phyloP scores from a whole-genome alignment of 768 basidiomycete species.

The Russula dissimulans region DNA sequence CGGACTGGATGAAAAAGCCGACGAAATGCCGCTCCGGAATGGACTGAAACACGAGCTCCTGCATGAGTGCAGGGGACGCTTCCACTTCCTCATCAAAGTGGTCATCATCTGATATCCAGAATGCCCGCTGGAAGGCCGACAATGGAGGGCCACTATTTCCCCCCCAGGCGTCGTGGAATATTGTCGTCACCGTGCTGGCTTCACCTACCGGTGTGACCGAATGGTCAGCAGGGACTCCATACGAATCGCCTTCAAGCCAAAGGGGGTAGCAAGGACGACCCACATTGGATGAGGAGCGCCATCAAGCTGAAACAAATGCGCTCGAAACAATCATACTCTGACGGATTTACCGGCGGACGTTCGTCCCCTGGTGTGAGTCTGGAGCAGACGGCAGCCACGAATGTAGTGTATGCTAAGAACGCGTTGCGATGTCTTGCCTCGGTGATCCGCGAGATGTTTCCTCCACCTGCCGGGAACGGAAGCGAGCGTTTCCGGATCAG shows the following conservation, averaged over 20 bases:
- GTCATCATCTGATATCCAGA: background rate
- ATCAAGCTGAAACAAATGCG: conserved; percentile 1
- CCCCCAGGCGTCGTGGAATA: background rate
- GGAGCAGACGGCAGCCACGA: background rate
- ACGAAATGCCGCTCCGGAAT: background rate
- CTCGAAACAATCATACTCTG: background rate
- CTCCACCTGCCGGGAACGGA: background rate
- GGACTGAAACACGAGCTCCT: background rate
- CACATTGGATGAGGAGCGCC: conserved; percentile 8
- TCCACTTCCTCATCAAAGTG: background rate
- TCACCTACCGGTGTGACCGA: background rate
- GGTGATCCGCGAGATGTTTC: background rate
- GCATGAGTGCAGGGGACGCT: background rate
- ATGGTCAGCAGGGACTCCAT: background rate
- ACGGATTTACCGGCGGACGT: background rate
- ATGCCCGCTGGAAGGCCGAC: background rate
- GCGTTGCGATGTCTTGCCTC: background rate
- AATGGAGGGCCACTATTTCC: background rate
- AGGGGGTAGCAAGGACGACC: background rate
- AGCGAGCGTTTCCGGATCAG: too few species aligned
- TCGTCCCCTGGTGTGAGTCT: fast-evolving
- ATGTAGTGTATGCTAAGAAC: background rate
- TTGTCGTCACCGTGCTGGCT: background rate
- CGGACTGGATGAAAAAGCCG: background rate
- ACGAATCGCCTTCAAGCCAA: too few species aligned